Conservation (phyloP, 1,284 basidiomycete genomes). For the Termitomyces sp. region DNA sequence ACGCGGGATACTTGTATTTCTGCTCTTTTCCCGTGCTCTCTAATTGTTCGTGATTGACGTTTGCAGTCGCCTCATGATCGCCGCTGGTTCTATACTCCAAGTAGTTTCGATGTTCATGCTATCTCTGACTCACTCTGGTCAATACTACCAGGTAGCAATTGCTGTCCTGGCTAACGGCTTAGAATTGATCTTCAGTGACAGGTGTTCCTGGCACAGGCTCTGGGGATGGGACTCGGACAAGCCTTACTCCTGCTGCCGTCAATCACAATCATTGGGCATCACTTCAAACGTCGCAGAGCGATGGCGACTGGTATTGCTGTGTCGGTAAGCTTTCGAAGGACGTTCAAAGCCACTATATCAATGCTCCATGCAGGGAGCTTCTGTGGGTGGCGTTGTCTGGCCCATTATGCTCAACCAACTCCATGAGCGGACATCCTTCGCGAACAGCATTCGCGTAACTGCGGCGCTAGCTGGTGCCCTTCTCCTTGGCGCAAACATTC, state of each 20-base stretch:
- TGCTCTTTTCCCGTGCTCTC: neutral
- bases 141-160: slow-evolving; percentile 35
- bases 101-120: slow-evolving; percentile 39
- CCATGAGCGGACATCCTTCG: slow-evolving; percentile 31
- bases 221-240: slow-evolving; percentile 49
- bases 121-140: slow-evolving; percentile 31
- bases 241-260: slow-evolving; percentile 50
- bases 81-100: slow-evolving; percentile 32
- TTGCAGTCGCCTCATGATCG: slow-evolving; percentile 34
- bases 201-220: slow-evolving; percentile 48
- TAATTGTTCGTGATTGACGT: slow-evolving; percentile 7
- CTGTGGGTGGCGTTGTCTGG: slow-evolving; percentile 45
- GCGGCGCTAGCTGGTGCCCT: slow-evolving; percentile 33
- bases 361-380: slow-evolving; percentile 30
- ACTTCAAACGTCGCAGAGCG: slow-evolving; percentile 42
- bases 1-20: slow-evolving; percentile 41
- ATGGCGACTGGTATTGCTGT: slow-evolving; percentile 49
- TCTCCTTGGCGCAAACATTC: slow-evolving; percentile 36
- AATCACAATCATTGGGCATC: slow-evolving; percentile 43
- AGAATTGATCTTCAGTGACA: slow-evolving; percentile 17
- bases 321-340: slow-evolving; percentile 29
- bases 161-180: neutral
- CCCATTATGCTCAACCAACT: slow-evolving; percentile 48
- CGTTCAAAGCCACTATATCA: neutral
- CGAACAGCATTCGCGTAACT: slow-evolving; percentile 37